Evolutionary conservation across 2,329 filamentous ascomycete species (phyloP), one percentile per base, ranked within the genome.

Genomic region (Cladophialophora immunda): DNA sequence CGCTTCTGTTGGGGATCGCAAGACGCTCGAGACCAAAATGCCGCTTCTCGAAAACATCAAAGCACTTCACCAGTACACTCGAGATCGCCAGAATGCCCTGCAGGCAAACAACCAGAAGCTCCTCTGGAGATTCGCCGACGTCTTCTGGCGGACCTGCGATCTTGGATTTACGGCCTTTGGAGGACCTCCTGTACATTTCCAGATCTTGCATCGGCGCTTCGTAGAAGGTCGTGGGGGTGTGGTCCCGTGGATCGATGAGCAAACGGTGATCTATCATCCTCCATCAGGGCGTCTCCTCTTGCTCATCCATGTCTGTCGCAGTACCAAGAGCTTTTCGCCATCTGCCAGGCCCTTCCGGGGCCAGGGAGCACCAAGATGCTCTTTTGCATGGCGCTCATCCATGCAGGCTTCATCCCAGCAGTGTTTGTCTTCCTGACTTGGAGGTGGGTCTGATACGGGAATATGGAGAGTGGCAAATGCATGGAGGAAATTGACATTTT

Each of bases 251-350:
- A 83, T 92, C 29, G 88, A 91, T 75, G 89, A 92, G 62, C 87
- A 90, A 72, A 84, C 88, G 65, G 88, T 89, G 75, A 69, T 80
- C 70, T n/a, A n/a, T 52, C 5, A 9, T 19, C 1, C 3, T 45
- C 4, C 5, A 19, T 45, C 38, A n/a, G 4, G 1, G n/a, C 5
- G 15, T 7, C 38, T 27, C n/a, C 19, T 53, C 47, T 11, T 5
- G 13, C 27, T 22, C 22, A 45, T 22, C 29, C 15, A 22, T 59
- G 17, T 17, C 15, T 11, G 9, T 29, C n/a, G 36, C 54, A 90
- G 87, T 92, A 89, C 76, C 88, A 91, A 75, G 90, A 92, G 73
- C 82, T 92, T 0, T 92, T 93, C 76, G 89, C 87, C 29, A 78
- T 92, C 54, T 86, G 84, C 19, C 90, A 92, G 77, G 87, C 87